Evolutionary conservation across 179 eudicot species (phyloP), one percentile per base, ranked within the genome.

Genomic region (Drosera spatulata): DNA sequence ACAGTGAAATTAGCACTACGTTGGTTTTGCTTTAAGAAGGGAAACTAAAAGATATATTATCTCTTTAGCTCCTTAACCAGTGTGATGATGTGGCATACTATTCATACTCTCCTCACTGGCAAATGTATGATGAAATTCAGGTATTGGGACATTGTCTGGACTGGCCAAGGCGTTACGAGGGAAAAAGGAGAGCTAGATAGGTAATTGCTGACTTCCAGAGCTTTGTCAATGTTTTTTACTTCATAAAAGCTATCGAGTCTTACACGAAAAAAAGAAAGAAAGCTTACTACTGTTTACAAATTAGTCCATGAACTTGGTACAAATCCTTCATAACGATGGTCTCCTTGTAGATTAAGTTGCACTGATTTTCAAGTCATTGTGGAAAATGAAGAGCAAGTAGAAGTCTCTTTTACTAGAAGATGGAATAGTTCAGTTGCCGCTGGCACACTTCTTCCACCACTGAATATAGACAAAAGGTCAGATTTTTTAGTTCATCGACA

Each of bases 401-500:
- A 87, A 69, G 49, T 87, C 33, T 87, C 96, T 37, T 87, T 87
- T 70, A 71, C 71, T 40, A 85, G 88, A 59, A 53, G 66, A 58
- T 83, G 95, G 88, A 77, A 83, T 58, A 50, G 79, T 11, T 77
- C 86, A 14, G 71, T 73, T 22, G 33, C 33, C 39, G 55, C 56
- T 48, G 82, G 72, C 38, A 66, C 59, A 37, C 33, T 22, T 22
- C 70, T 69, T 8, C 70, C 76, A 13, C 91, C 96, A 15, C 54
- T 87, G 42, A 85, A 79, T 56, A 77, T 85, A 43, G 96, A 87
- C 71, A 87, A 85, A 79, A 84, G 95, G 88, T 87, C 46, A 41
- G 41, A 3, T 39, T 56, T 41, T 41, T 10, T 7, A 56, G 3
- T 56, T 56, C 4, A 55, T 55, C 4, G 5, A 4, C 5, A 39